Evolutionary conservation across 2,329 filamentous ascomycete species (phyloP).

Genomic region (Xylariomycetidae sp.): DNA sequence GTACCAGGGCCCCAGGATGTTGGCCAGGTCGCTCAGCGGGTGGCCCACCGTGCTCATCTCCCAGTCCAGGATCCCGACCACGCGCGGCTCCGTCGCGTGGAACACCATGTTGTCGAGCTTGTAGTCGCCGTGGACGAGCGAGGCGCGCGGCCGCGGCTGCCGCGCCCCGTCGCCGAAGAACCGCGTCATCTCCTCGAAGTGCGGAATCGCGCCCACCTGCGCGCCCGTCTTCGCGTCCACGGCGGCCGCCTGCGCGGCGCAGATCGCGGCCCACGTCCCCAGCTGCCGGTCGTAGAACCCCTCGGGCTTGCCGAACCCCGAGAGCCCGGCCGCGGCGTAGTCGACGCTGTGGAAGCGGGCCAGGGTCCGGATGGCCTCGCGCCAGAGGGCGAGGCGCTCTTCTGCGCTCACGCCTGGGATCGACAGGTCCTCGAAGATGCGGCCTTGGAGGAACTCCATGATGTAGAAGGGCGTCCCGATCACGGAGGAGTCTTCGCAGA

Average conservation of each 20-base stretch:
- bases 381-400: constrained; percentile 36
- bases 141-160: constrained; percentile 72
- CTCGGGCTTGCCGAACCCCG: constrained; percentile 63
- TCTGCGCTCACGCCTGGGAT: constrained; percentile 66
- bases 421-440: constrained; percentile 81
- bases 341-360: constrained; percentile 76
- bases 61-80: constrained; percentile 93
- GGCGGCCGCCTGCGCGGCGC: constrained; percentile 67
- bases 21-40: constrained; percentile 80
- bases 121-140: constrained; percentile 86
- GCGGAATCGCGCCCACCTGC: constrained; percentile 73
- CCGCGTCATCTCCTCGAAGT: constrained; percentile 70
- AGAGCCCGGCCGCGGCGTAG: constrained; percentile 60
- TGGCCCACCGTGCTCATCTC: constrained; percentile 97
- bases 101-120: constrained; percentile 87
- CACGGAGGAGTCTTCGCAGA: constrained; percentile 77
- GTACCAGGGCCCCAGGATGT: constrained; percentile 43
- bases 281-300: constrained; percentile 88
- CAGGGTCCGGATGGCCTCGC: constrained; percentile 39
- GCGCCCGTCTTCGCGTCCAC: constrained; percentile 70
- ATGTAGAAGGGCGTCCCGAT: constrained; percentile 91
- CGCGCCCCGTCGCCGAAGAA: constrained; percentile 67
- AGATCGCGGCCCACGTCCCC: constrained; percentile 74
- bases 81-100: constrained; percentile 77
- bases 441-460: constrained; percentile 91